These are phyloP conservation scores for Phytopythium sindhum DNA, from an alignment of 352 stramenopile genomes.

Conservation along the genomic window DNA sequence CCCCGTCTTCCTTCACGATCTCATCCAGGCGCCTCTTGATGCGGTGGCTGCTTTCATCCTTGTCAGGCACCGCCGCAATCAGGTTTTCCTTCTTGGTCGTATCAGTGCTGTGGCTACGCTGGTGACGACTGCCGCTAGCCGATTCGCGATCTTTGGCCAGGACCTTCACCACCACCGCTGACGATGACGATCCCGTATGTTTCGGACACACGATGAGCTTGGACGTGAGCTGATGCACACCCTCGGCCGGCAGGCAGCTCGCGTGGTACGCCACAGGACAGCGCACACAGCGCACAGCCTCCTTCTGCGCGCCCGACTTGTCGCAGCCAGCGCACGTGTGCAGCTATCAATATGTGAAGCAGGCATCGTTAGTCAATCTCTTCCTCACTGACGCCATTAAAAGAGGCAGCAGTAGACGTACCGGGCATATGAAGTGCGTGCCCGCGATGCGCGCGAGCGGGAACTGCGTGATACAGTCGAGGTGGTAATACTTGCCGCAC, in stretches of 20 bases:
- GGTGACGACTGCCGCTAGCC: not conserved
- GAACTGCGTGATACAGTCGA: conserved; percentile 76
- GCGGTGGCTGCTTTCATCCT: conserved; percentile 4
- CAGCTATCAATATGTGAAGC: conserved; percentile 19
- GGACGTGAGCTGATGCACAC: conserved; percentile 48
- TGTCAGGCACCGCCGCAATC: not conserved
- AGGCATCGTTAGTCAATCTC: not conserved
- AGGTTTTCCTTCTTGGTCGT: not conserved
- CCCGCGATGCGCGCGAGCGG: conserved; percentile 67
- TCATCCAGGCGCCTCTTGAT: conserved; percentile 22
- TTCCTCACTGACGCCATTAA: not conserved
- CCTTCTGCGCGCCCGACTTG: conserved; percentile 73
- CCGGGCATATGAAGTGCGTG: conserved; percentile 81
- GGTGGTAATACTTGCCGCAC: conserved; percentile 85
- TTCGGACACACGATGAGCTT: conserved; percentile 80
- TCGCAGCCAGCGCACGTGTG: conserved; percentile 78
- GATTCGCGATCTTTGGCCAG: not conserved
- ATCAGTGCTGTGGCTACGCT: not conserved
- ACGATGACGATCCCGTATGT: conserved; percentile 15
- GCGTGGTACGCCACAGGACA: conserved; percentile 81
- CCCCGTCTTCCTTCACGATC: conserved; percentile 18
- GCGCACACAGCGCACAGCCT: conserved; percentile 74
- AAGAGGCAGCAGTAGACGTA: conserved; percentile 13
- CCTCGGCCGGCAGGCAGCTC: conserved; percentile 62
- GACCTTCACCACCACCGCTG: not conserved